Conservation (phyloP, 2,329 filamentous ascomycete species). For the Beauveria sp. region DNA sequence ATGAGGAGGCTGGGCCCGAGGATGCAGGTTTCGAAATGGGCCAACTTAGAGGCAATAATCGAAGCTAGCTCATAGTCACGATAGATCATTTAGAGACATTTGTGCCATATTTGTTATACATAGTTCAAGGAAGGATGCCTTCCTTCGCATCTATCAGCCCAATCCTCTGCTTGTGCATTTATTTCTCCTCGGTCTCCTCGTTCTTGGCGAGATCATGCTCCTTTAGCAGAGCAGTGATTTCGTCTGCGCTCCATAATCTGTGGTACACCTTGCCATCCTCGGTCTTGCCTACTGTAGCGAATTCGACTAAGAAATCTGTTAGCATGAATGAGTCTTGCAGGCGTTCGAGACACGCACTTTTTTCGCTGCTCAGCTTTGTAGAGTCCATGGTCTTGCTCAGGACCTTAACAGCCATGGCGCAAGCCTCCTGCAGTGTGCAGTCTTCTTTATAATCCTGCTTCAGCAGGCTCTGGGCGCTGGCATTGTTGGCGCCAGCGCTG, state of each 20-base stretch:
- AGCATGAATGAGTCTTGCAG: background rate
- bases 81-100: background rate
- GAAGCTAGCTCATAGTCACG: background rate
- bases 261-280: constrained; percentile 96
- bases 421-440: constrained; percentile 91
- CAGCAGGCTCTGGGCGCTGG: constrained; percentile 88
- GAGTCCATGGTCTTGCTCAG: constrained; percentile 99
- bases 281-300: constrained; percentile 94
- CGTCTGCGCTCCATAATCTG: constrained; percentile 91
- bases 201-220: constrained; percentile 92
- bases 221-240: constrained; percentile 89
- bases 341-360: constrained; percentile 57
- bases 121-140: background rate
- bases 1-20: constrained; percentile 43
- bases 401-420: constrained; percentile 95
- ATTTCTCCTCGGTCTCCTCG: constrained; percentile 63
- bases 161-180: constrained; percentile 15
- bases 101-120: constrained; percentile 12
- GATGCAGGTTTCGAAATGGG: constrained; percentile 33
- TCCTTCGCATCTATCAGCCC: constrained; percentile 10
- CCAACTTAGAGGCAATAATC: background rate
- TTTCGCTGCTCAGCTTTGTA: constrained; percentile 96
- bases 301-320: constrained; percentile 63
- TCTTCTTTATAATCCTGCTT: constrained; percentile 99
- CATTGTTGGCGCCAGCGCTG: constrained; percentile 95